A percentile compares a stretch with the other conserved stretches of the same genome.
Evolutionary conservation across 2,329 filamentous ascomycete genomes (phyloP).

Genomic region (Penicillium sp.): DNA sequence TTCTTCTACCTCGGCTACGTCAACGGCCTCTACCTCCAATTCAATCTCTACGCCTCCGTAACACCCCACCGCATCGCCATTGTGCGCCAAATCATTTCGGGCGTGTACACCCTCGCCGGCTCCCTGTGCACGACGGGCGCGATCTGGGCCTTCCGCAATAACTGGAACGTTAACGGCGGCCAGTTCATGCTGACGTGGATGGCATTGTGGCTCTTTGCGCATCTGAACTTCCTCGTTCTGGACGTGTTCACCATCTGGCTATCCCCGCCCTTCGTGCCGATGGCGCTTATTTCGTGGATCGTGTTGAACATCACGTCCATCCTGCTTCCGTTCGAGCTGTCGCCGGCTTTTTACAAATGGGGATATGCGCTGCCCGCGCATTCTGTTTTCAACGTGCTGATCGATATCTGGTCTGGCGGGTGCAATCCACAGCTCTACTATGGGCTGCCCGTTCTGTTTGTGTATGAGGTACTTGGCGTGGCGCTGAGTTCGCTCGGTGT

Average conservation of each 20-base stretch:
- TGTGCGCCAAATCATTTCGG: constrained; percentile 39
- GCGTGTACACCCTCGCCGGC: constrained; percentile 44
- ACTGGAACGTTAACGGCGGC: constrained; percentile 43
- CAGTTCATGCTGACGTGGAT: constrained; percentile 51
- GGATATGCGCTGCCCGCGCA: constrained; percentile 47
- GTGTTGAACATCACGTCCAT: constrained; percentile 48
- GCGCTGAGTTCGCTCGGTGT: constrained; percentile 21
- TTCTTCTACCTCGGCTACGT: constrained; percentile 53
- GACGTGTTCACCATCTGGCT: constrained; percentile 49
- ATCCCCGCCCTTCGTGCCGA: constrained; percentile 45
- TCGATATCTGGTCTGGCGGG: constrained; percentile 49
- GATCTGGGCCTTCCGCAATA: constrained; percentile 48
- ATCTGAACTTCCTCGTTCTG: constrained; percentile 49
- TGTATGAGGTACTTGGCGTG: constrained; percentile 37
- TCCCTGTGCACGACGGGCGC: constrained; percentile 44
- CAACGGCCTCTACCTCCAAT: constrained; percentile 47
- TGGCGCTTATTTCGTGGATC: constrained; percentile 50
- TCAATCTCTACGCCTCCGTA: constrained; percentile 41
- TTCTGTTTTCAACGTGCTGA: constrained; percentile 43
- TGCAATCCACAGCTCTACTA: constrained; percentile 45
- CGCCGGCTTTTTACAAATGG: constrained; percentile 46
- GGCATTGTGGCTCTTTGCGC: constrained; percentile 48
- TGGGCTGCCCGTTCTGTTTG: constrained; percentile 48
- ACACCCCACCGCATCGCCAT: constrained; percentile 33
- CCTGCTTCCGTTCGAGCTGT: constrained; percentile 48